Evolutionary conservation across 805 yeast genomes (phyloP), one percentile per base, ranked within the genome.

Genomic region (Metschnikowia peoriensis): DNA sequence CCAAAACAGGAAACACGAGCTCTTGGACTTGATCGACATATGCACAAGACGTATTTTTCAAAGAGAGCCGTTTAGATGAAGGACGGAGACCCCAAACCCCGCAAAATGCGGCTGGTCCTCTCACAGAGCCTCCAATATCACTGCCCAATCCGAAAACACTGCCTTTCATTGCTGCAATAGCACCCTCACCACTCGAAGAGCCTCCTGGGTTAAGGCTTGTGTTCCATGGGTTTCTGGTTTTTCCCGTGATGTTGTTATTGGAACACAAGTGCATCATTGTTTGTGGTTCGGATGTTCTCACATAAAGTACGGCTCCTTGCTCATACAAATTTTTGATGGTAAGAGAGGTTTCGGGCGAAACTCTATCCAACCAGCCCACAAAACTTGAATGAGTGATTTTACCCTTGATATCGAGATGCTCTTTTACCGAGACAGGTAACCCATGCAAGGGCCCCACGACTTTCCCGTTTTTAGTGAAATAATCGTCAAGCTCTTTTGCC

Each of bases 21-120:
- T 59, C 62, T 44, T 53, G 56, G 2, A 50, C 49, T 37, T 58
- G 54, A 35, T 38, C 54, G 10, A 44, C 16, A 15, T 51, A 34
- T 2, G 53, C 58, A 22, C 54, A 52, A 4, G 58, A 49, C 2
- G 51, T 38, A 22, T 49, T 45, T 44, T 41, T 44, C 40, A 47
- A 47, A n/a, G 61, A 55, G 7, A 57, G 44, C 35, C 61, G 44
- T 32, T 53, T 59, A 10, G 48, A 54, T 12, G 61, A 41, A 11
- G 62, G 62, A 15, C 62, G 52, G 29, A 59, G 46, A 1, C 62
- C 62, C 59, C 60, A 58, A 5, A 58, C 60, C 6, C 62, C 62
- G 37, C 62, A 58, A 42, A 57, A 56, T 7, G 59, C 62, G 2
- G 62, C 62, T 14, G 62, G 62, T 22, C 56, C 47, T 27, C 62